Conservation (phyloP, 805 yeast species). For the Ogataea minuta region DNA sequence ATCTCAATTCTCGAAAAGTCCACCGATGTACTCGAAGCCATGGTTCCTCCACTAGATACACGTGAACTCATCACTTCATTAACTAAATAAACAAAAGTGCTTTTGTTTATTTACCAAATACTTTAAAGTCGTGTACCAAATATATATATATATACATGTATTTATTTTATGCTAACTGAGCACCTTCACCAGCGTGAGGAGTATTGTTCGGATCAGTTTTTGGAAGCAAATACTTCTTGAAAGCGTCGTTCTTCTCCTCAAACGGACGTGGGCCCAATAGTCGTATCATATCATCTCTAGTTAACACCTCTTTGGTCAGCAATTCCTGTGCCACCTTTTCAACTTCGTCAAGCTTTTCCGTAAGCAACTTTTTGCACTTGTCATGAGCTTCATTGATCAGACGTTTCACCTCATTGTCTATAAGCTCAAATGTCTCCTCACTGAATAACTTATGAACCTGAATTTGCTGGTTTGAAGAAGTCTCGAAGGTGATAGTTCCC, state of each 20-base stretch:
- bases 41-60: conserved; percentile 11
- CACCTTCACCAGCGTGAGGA: conserved; percentile 24
- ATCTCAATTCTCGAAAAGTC: conserved; percentile 43
- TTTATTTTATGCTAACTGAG: conserved; percentile 17
- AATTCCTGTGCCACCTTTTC: conserved; percentile 85
- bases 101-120: neutral
- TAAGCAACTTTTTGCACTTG: conserved; percentile 65
- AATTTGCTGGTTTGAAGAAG: conserved; percentile 50
- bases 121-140: neutral
- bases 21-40: conserved; percentile 14
- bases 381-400: conserved; percentile 74
- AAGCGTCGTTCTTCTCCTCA: conserved; percentile 87
- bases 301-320: conserved; percentile 81
- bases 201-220: conserved; percentile 15
- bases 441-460: conserved; percentile 71
- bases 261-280: conserved; percentile 89
- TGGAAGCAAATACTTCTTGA: conserved; percentile 59
- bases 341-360: conserved; percentile 70
- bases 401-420: conserved; percentile 80
- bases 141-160: conserved; percentile 6
- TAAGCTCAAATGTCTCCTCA: conserved; percentile 76
- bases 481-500: conserved; percentile 81
- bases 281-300: conserved; percentile 91
- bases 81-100: conserved; percentile 6
- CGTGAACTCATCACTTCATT: conserved; percentile 12